These are phyloP conservation scores for Rhododendron kiyosumense DNA, from an alignment of 148 eudicot species.

Conservation along the genomic window DNA sequence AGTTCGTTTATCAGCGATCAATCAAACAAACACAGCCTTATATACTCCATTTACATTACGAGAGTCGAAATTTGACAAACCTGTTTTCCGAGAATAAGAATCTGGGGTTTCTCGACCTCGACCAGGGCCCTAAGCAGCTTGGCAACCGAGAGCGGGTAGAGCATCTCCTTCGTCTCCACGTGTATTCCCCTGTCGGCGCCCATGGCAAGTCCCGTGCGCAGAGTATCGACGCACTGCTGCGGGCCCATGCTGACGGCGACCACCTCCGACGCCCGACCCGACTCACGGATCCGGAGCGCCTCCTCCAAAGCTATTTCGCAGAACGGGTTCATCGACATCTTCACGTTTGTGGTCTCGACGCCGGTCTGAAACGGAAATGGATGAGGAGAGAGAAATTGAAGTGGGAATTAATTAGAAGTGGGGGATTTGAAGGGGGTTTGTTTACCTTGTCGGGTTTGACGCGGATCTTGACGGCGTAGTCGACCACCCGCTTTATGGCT, in stretches of 20 bases:
- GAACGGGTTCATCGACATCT: conserved; percentile 99
- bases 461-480: conserved; percentile 94
- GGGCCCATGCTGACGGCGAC: conserved; percentile 86
- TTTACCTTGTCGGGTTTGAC: conserved; percentile 88
- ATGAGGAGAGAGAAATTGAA: not conserved
- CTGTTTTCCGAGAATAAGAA: conserved; percentile 88
- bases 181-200: conserved; percentile 95
- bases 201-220: conserved; percentile 95
- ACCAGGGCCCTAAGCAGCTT: conserved; percentile 79
- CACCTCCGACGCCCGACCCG: conserved; percentile 92
- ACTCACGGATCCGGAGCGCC: conserved; percentile 67
- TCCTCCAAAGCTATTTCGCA: conserved; percentile 97
- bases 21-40: not conserved
- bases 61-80: conserved; percentile 18
- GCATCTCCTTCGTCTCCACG: conserved; percentile 37
- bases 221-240: conserved; percentile 72
- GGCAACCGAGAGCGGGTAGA: conserved; percentile 68
- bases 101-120: conserved; percentile 66
- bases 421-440: not conserved
- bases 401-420: not conserved
- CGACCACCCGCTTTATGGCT: conserved; percentile 79
- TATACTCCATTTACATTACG: not conserved
- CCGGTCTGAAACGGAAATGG: conserved; percentile 46
- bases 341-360: conserved; percentile 77
- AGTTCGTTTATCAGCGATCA: not conserved